Evolutionary conservation across 345 rosid genomes (phyloP).

Genomic region (Populus alba): DNA sequence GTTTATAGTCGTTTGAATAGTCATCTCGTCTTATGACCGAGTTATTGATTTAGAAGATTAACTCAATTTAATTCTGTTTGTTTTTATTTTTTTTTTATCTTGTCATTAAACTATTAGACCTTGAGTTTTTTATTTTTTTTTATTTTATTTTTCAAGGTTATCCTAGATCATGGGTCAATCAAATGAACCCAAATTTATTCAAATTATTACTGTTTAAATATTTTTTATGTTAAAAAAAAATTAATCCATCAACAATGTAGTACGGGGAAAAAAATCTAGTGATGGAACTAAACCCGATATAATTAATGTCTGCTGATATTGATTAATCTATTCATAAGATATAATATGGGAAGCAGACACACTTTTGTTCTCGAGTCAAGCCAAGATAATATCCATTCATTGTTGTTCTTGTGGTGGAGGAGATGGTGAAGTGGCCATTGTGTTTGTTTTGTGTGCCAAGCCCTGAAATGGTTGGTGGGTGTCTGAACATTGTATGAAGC

Average conservation of each 20-base stretch:
- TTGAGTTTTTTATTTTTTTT: too few species aligned
- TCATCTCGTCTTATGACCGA: too few species aligned
- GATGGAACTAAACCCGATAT: not conserved
- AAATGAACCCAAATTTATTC: fast-evolving
- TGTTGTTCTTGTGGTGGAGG: not conserved
- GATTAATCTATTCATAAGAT: not conserved
- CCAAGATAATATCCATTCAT: not conserved
- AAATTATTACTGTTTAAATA: too few species aligned
- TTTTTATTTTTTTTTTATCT: too few species aligned
- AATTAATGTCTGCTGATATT: not conserved
- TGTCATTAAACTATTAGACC: fast-evolving
- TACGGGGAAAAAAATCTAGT: fast-evolving
- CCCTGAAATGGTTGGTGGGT: not conserved
- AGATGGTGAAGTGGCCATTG: not conserved
- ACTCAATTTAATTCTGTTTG: fast-evolving
- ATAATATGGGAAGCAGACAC: not conserved
- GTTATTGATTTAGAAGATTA: too few species aligned
- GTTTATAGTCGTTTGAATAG: fast-evolving
- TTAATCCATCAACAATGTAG: too few species aligned
- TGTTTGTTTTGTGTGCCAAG: not conserved
- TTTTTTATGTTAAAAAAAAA: fast-evolving
- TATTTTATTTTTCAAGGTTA: fast-evolving
- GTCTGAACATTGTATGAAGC: not conserved
- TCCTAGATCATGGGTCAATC: fast-evolving
- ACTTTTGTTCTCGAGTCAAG: not conserved